These are phyloP conservation scores for Azolla pinnata DNA, from an alignment of 75 land plant genomes.

Conservation along the genomic window DNA sequence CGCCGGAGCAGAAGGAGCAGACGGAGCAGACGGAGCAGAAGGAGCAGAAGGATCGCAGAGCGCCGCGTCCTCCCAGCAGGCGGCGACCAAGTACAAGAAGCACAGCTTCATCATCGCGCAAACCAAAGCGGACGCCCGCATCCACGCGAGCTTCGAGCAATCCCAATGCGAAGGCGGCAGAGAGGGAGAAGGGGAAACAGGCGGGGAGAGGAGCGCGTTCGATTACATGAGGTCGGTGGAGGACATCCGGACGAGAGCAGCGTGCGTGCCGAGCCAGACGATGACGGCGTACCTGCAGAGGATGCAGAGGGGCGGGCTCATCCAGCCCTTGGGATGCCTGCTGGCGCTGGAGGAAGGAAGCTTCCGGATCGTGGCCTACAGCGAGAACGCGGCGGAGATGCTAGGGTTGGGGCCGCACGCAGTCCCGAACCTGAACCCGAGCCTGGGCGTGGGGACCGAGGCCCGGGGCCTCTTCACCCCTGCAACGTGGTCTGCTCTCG, in stretches of 20 bases:
- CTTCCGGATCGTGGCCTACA: slow-evolving; percentile 58
- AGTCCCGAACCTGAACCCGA: slow-evolving; percentile 55
- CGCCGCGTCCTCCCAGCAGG: not conserved
- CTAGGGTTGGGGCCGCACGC: slow-evolving; percentile 64
- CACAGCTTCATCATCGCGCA: slow-evolving; percentile 53
- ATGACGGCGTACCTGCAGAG: slow-evolving; percentile 73
- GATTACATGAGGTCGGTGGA: slow-evolving; percentile 62
- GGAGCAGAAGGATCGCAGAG: no score
- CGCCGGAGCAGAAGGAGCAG: not conserved
- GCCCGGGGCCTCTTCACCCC: slow-evolving; percentile 48
- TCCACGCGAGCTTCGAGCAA: slow-evolving; percentile 64
- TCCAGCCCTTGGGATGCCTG: slow-evolving; percentile 89
- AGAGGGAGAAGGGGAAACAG: slow-evolving; percentile 3
- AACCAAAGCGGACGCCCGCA: slow-evolving; percentile 74
- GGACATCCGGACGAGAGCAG: slow-evolving; percentile 14
- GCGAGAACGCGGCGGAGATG: slow-evolving; percentile 90
- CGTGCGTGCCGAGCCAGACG: slow-evolving; percentile 47
- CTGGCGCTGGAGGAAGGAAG: slow-evolving; percentile 60
- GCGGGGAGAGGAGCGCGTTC: slow-evolving; percentile 23
- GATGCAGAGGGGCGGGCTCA: slow-evolving; percentile 67
- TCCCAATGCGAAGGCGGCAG: slow-evolving; percentile 13
- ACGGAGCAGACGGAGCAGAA: no score
- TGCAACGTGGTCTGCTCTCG: slow-evolving; percentile 44
- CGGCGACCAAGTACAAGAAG: slow-evolving; percentile 48
- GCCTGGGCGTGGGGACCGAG: slow-evolving; percentile 60